Evolutionary conservation across 164 flowering plant genomes (phyloP).

Genomic region (Stephania yunnanensis): DNA sequence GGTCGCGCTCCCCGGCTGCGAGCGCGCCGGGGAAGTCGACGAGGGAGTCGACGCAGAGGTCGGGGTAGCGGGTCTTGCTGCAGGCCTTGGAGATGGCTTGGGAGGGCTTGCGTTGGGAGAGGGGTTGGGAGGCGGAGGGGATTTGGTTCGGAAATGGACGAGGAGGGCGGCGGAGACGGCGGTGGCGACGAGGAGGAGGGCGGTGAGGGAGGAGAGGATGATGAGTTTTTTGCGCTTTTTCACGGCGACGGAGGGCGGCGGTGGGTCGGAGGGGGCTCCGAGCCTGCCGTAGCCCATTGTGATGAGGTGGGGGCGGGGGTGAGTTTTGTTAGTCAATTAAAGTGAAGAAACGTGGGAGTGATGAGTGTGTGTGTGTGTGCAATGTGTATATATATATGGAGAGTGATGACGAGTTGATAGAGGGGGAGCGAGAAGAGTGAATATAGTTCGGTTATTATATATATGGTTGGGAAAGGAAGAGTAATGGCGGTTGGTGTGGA

Average conservation of each 20-base stretch:
- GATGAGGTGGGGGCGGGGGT: too few species aligned
- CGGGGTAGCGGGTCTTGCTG: constrained; percentile 53
- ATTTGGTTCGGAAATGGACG: constrained; percentile 23
- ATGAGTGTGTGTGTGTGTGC: too few species aligned
- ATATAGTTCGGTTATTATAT: constrained; percentile 3
- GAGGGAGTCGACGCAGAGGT: constrained; percentile 67
- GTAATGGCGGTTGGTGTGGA: constrained; percentile 22
- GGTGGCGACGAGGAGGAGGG: constrained; percentile 41
- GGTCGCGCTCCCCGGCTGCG: constrained; percentile 53
- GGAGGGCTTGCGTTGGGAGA: constrained; percentile 36
- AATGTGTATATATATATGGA: neutral
- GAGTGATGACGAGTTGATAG: neutral
- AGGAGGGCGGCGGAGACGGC: constrained; percentile 45
- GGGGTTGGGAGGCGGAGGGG: constrained; percentile 6
- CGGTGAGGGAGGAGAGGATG: constrained; percentile 30
- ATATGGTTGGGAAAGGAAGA: constrained; percentile 1
- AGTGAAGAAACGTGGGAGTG: neutral
- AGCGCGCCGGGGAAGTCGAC: constrained; percentile 69
- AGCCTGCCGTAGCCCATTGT: constrained; percentile 57
- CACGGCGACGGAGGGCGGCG: constrained; percentile 3
- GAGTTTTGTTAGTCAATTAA: neutral
- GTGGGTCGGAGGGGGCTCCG: constrained; percentile 21
- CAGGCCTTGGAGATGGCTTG: constrained; percentile 67
- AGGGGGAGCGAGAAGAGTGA: neutral
- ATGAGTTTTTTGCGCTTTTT: constrained; percentile 30